Percentiles rank a stretch among this genome's conserved stretches.
phyloP scores from a whole-genome alignment of 106 monocot genomes.

The Dioscorea dumetorum region DNA sequence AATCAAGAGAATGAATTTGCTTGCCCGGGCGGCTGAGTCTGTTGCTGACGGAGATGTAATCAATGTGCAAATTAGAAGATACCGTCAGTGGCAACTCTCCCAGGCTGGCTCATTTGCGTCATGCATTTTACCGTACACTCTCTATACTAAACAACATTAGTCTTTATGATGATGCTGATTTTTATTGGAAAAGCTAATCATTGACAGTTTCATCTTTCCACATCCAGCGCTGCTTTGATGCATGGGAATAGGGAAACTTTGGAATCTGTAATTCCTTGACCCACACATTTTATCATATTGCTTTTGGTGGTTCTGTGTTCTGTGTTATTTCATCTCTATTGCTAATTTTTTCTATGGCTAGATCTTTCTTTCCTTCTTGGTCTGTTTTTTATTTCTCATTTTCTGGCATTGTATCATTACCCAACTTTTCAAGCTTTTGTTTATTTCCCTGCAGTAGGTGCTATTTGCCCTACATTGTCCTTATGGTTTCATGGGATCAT shows the following conservation, averaged over 20 bases:
- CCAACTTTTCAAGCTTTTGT: too few species aligned
- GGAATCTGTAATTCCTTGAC: slow-evolving; percentile 23
- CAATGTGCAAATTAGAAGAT: slow-evolving; percentile 96
- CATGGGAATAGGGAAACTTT: slow-evolving; percentile 73
- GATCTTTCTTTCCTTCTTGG: background rate
- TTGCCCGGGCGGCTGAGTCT: slow-evolving; percentile 85
- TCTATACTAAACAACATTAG: background rate
- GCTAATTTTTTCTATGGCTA: too few species aligned
- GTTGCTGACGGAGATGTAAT: slow-evolving; percentile 83
- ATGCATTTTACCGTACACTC: slow-evolving; percentile 81
- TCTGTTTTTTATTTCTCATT: background rate
- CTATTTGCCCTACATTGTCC: too few species aligned
- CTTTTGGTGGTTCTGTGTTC: too few species aligned
- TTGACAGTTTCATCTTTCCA: background rate
- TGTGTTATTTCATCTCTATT: too few species aligned
- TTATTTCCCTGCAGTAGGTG: too few species aligned
- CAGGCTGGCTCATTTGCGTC: slow-evolving; percentile 85
- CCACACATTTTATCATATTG: too few species aligned
- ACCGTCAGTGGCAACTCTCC: slow-evolving; percentile 92
- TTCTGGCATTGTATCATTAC: too few species aligned
- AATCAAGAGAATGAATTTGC: slow-evolving; percentile 70
- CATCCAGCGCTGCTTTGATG: slow-evolving; percentile 79
- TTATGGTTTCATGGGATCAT: too few species aligned
- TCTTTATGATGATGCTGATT: slow-evolving; percentile 4
- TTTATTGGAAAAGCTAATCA: background rate